Evolutionary conservation across 768 basidiomycete genomes (phyloP), one percentile per base, ranked within the genome.

Genomic region (Lactarius tabidus): DNA sequence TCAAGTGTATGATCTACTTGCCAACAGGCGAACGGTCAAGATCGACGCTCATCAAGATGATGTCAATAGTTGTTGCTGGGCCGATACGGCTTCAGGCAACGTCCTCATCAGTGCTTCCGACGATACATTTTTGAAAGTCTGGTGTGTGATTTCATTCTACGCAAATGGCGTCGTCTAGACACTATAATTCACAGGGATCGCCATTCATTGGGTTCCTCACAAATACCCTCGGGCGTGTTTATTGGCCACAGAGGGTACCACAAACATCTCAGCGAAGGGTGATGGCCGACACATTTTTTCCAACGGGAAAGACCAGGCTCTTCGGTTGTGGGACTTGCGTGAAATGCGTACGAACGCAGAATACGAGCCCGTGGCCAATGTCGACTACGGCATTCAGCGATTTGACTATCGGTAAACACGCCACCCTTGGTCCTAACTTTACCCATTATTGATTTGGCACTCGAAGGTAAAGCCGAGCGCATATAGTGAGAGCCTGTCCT

Each of bases 191-290:
- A 35, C 66, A 85, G 85, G 84, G 82, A 84, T 69, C 78, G 82
- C 56, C 77, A 81, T 52, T 84, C 81, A 0, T 69, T 84, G 12
- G 77, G 78, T 12, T 76, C 77, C 15, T 77, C 77, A 17, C 75
- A 79, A 55, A 93, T 90, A 70, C 94, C 97, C 10, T 94, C 94
- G 3, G 97, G 96, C 26, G 90, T 96, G 1, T 81, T 98, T 15
- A 87, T 96, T 51, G 97, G 97, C 0, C 96, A 98, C 94, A 0
- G 95, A 98, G 71, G 93, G 96, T 51, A 90, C 98, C 63, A 95
- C 96, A 6, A 92, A 93, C 69, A 94, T 97, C 17, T 90, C 93
- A 38, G 89, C 96, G 1, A 98, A 97, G 71, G 96, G 96, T 6
- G 96, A 98, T 72, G 96, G 96, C 10, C 87, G 96, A 65, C 98